Conservation (phyloP, 345 rosid genomes). For the Melaleuca alternifolia region DNA sequence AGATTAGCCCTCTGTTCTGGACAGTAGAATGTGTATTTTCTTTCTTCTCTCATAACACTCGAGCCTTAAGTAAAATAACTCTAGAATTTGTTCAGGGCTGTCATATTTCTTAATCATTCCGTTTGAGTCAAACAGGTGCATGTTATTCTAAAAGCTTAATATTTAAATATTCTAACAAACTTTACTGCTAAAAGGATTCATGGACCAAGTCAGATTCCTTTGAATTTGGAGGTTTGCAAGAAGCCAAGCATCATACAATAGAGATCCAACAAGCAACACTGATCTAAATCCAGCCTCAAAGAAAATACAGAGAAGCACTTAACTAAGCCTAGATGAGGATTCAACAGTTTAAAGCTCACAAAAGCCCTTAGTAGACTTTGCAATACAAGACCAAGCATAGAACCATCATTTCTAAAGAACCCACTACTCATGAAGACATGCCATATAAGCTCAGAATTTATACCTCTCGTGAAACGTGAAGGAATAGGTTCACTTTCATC, state of each 20-base stretch:
- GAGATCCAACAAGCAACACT: not conserved
- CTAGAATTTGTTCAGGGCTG: too few relatives aligned
- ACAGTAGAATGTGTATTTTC: not conserved
- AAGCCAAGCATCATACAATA: not conserved
- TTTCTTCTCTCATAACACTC: too few relatives aligned
- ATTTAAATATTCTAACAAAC: too few relatives aligned
- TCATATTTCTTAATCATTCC: too few relatives aligned
- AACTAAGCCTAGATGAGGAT: not conserved
- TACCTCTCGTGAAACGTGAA: slow-evolving; percentile 47
- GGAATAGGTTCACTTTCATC: slow-evolving; percentile 60
- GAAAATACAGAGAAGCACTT: not conserved
- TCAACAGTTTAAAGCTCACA: not conserved
- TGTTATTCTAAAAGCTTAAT: too few relatives aligned
- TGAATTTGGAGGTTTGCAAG: not conserved
- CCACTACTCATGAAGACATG: not conserved
- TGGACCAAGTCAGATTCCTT: not conserved
- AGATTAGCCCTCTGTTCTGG: not conserved
- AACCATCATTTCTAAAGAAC: not conserved
- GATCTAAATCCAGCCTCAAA: not conserved
- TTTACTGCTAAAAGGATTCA: not conserved
- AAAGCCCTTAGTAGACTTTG: not conserved
- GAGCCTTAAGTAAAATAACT: too few relatives aligned
- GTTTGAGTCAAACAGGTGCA: too few relatives aligned
- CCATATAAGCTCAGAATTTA: not conserved
- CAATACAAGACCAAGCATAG: not conserved